Conservation (phyloP, 164 flowering plant species). For the Amborella trichopoda region DNA sequence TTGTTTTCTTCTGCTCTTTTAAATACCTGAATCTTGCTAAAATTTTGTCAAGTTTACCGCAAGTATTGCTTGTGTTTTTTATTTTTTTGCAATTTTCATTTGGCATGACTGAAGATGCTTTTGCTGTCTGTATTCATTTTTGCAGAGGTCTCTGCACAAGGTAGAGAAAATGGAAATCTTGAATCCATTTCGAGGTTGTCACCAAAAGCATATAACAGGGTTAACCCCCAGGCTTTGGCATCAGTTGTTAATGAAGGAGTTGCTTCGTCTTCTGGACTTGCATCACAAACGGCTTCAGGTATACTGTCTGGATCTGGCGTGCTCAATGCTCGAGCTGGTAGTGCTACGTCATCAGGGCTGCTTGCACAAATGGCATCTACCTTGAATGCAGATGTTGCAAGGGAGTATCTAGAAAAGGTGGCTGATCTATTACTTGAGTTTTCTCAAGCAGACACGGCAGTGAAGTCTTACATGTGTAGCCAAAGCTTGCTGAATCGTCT, state of each 20-base stretch:
- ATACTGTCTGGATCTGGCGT: constrained; percentile 98
- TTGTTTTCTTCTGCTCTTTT: no score
- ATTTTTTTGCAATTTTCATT: no score
- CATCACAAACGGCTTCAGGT: constrained; percentile 86
- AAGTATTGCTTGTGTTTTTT: no score
- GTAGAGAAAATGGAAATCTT: constrained; percentile 62
- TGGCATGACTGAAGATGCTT: no score
- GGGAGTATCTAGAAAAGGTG: constrained; percentile 90
- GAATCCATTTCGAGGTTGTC: constrained; percentile 58
- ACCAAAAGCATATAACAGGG: constrained; percentile 37
- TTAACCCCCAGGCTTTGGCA: constrained; percentile 17
- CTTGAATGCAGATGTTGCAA: constrained; percentile 83
- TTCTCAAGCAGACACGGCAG: constrained; percentile 80
- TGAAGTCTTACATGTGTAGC: constrained; percentile 88
- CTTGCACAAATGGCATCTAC: constrained; percentile 91
- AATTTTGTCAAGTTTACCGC: no score
- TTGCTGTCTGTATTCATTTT: no score
- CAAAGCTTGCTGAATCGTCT: constrained; percentile 92
- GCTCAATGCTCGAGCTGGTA: constrained; percentile 93
- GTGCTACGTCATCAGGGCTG: constrained; percentile 90
- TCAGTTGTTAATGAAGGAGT: constrained; percentile 45
- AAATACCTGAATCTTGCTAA: no score
- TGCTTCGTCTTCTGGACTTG: constrained; percentile 68
- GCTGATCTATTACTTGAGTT: constrained; percentile 93
- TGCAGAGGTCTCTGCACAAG: constrained; percentile 84